Evolutionary conservation across 1,284 basidiomycete genomes (phyloP).

Genomic region (Omphalotus olearius): DNA sequence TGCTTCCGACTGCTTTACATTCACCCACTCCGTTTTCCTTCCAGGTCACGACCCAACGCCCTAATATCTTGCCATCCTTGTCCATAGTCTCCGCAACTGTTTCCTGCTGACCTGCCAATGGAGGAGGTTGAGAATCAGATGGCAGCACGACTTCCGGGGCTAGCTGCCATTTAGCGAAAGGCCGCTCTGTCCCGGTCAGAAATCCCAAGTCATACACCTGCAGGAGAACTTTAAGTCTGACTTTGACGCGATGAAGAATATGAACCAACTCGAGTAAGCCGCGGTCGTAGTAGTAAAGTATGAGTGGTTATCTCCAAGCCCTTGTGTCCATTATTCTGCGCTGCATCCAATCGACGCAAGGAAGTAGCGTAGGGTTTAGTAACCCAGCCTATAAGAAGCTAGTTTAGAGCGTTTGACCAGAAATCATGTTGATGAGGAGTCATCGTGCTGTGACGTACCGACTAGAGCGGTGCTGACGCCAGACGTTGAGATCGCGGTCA

Average conservation of each 20-base stretch:
- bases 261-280: conserved; percentile 40
- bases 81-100: conserved; percentile 74
- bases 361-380: conserved; percentile 50
- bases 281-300: conserved; percentile 55
- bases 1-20: conserved; percentile 54
- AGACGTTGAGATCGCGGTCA: conserved; percentile 68
- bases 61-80: conserved; percentile 58
- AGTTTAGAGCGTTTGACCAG: conserved; percentile 48
- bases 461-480: conserved; percentile 72
- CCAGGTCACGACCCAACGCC: conserved; percentile 79
- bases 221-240: conserved; percentile 23
- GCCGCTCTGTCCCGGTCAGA: conserved; percentile 62
- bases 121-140: conserved; percentile 20
- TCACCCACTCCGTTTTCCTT: conserved; percentile 54
- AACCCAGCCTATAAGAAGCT: conserved; percentile 6
- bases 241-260: neutral
- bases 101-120: conserved; percentile 50
- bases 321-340: conserved; percentile 37
- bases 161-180: conserved; percentile 82
- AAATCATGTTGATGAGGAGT: neutral
- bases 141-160: conserved; percentile 51
- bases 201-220: conserved; percentile 75
- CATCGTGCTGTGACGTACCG: neutral
- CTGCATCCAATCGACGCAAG: conserved; percentile 36
- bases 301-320: conserved; percentile 72